Base-by-base conservation (phyloP, 78 protist species). In the Emiliania huxleyi region DNA sequence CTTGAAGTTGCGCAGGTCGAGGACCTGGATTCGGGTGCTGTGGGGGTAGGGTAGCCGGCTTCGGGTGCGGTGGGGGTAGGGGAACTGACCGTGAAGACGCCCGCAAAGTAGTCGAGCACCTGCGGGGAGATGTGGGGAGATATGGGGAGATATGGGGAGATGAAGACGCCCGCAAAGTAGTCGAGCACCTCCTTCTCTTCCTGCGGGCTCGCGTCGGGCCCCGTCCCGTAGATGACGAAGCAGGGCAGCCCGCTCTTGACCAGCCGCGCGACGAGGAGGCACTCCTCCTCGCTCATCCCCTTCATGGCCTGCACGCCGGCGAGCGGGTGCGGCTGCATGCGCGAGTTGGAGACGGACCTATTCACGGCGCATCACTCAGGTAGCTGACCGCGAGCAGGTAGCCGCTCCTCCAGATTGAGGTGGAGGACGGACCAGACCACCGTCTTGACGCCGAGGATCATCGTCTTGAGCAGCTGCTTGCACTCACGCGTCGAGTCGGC, bases 351-450 rank as follows among this genome's bases (percentile, higher is more conserved):
- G 38, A 94, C 90, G 56, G n/a, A n/a, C n/a, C n/a, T n/a, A n/a
- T n/a, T n/a, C n/a, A 56, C 71, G 33, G 21, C 71, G 21, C 71
- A 22, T 21, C 71, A 49, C 56, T 49, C 5, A n/a, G n/a, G n/a
- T n/a, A n/a, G n/a, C n/a, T n/a, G n/a, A n/a, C n/a, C n/a, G n/a
- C n/a, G n/a, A n/a, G n/a, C n/a, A n/a, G n/a, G n/a, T n/a, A n/a
- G n/a, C n/a, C n/a, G n/a, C n/a, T n/a, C n/a, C n/a, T n/a, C n/a
- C n/a, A n/a, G n/a, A n/a, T n/a, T n/a, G n/a, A n/a, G n/a, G n/a
- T n/a, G n/a, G n/a, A n/a, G n/a, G n/a, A n/a, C n/a, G n/a, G n/a
- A 96, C 96, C 97, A 97, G 40, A 97, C 94, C 25, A 96, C 96
- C 37, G 94, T 97, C 69, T 97, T 95, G 37, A 98, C 91, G 33